These are phyloP conservation scores for Caloboletus firmus DNA, from an alignment of 1,284 basidiomycete genomes.

Conservation along the genomic window DNA sequence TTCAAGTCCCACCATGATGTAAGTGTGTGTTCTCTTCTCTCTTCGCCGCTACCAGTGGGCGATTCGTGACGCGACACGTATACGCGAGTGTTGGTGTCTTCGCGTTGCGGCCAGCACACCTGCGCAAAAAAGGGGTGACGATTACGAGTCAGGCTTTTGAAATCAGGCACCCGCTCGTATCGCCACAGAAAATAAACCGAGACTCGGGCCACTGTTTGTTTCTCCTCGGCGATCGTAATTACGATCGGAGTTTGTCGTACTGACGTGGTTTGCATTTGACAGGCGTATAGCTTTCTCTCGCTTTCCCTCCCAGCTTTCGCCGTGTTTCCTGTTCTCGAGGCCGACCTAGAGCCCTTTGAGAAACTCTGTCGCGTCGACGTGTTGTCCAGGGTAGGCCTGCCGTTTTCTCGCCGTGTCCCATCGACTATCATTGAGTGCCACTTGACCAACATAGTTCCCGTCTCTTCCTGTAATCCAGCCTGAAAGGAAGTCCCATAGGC, in stretches of 20 bases:
- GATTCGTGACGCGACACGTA: slow-evolving; percentile 6
- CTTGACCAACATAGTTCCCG: slow-evolving; percentile 11
- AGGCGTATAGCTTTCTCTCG: slow-evolving; percentile 57
- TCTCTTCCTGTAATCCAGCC: slow-evolving; percentile 28
- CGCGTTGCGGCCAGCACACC: neutral
- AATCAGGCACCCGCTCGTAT: slow-evolving; percentile 23
- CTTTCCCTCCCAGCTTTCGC: slow-evolving; percentile 48
- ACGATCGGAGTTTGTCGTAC: slow-evolving; percentile 17
- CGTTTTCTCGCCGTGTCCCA: neutral
- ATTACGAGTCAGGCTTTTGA: slow-evolving; percentile 20
- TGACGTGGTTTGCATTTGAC: slow-evolving; percentile 18
- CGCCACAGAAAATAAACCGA: slow-evolving; percentile 4
- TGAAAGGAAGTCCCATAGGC: slow-evolving; percentile 24
- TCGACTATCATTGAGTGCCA: neutral
- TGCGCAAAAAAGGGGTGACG: slow-evolving; percentile 3
- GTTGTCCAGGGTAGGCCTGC: slow-evolving; percentile 35
- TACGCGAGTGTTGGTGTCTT: neutral
- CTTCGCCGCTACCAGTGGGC: slow-evolving; percentile 4
- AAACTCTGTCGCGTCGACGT: slow-evolving; percentile 52
- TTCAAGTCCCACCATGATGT: slow-evolving; percentile 63
- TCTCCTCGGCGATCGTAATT: slow-evolving; percentile 20
- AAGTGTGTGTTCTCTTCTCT: slow-evolving; percentile 24
- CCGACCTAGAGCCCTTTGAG: slow-evolving; percentile 57
- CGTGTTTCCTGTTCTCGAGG: slow-evolving; percentile 55
- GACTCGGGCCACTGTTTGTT: slow-evolving; percentile 1